A percentile compares a stretch with the other conserved stretches of the same genome.
phyloP scores from a whole-genome alignment of 305 asterid genomes.

The Fraxinus angustifolia region DNA sequence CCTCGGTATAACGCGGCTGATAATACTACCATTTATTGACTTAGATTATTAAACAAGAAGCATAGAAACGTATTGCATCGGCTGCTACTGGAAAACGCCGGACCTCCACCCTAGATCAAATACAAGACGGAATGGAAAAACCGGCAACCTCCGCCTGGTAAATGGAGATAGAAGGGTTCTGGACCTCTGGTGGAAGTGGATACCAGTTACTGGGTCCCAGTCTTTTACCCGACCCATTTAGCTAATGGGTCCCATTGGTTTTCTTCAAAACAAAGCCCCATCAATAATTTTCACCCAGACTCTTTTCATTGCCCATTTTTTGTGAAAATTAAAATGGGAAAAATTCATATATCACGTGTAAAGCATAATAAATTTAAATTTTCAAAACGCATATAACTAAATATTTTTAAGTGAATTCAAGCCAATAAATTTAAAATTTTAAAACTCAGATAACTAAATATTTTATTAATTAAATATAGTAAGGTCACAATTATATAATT shows the following conservation, averaged over 20 bases:
- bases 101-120: not conserved
- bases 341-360: too few relatives aligned
- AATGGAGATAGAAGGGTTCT: not conserved
- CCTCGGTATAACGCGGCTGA: constrained; percentile 6
- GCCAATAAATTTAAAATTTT: too few relatives aligned
- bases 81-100: not conserved
- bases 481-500: too few relatives aligned
- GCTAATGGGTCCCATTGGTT: not conserved
- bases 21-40: constrained; percentile 17
- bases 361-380: too few relatives aligned
- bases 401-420: too few relatives aligned
- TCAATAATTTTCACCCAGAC: too few relatives aligned
- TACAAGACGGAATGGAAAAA: not conserved
- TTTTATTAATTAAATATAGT: too few relatives aligned
- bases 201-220: not conserved
- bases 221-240: not conserved
- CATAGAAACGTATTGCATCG: not conserved
- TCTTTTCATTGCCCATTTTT: too few relatives aligned
- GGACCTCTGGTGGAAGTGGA: not conserved
- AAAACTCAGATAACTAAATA: too few relatives aligned
- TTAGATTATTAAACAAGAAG: not conserved
- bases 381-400: too few relatives aligned
- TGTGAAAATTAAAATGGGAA: too few relatives aligned
- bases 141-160: not conserved
- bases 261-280: not conserved